Percentiles rank a stretch among this genome's conserved stretches.
Evolutionary conservation across 75 land plant genomes (phyloP).

Genomic region (Pseudotsuga menziesii): DNA sequence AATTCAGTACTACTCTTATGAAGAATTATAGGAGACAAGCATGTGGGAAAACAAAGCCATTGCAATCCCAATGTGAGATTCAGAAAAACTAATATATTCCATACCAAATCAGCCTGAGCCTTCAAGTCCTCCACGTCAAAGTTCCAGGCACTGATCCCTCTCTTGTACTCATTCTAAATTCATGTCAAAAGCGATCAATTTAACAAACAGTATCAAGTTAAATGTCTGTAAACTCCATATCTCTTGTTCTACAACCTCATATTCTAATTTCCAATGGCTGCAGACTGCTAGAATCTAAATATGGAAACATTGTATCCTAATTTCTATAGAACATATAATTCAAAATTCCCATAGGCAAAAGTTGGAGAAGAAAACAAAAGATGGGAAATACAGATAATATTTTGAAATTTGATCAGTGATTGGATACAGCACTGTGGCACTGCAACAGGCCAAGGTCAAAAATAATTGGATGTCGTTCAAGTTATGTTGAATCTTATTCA

Average conservation of each 20-base stretch:
- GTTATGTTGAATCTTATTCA: too few relatives aligned
- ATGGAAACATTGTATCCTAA: too few relatives aligned
- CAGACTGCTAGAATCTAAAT: too few relatives aligned
- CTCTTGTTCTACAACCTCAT: not conserved
- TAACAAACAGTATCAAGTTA: not conserved
- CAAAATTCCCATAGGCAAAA: not conserved
- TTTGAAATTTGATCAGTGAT: too few relatives aligned
- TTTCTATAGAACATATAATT: too few relatives aligned
- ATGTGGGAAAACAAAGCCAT: not conserved
- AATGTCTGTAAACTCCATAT: not conserved
- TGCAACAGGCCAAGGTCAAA: too few relatives aligned
- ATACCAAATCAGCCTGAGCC: conserved; percentile 91
- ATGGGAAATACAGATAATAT: too few relatives aligned
- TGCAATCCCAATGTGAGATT: not conserved
- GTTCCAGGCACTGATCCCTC: conserved; percentile 99
- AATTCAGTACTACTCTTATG: not conserved
- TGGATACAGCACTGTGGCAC: too few relatives aligned
- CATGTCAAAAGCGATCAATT: not conserved
- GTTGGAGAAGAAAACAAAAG: not conserved
- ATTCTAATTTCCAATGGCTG: not conserved
- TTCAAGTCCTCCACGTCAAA: conserved; percentile 88
- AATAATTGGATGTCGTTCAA: too few relatives aligned
- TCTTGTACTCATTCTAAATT: conserved; percentile 86
- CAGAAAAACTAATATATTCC: conserved; percentile 4
- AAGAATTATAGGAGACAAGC: not conserved